Base-by-base conservation (phyloP, 73 alveolate species). In the Stentor roeselii region DNA sequence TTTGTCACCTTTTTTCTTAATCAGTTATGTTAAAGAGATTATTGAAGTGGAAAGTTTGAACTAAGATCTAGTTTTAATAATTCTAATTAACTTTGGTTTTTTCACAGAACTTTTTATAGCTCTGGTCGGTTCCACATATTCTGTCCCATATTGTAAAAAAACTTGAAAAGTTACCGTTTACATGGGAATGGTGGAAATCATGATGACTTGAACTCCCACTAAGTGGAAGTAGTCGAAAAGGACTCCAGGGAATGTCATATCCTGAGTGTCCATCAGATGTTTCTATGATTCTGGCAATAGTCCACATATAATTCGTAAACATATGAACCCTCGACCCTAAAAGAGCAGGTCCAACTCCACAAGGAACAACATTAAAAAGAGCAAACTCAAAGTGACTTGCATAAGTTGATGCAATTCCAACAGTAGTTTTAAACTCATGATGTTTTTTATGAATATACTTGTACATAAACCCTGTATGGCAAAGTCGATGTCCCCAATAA, bases 201-300 rank as follows among this genome's bases (percentile, higher is more conserved):
- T 92, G 97, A 30, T 91, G 87, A 37, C 82, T 84, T 3, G 95
- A 88, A 32, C 93, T 82, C 15, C 88, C 76, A n/a, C 90, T 75
- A 60, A 93, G 88, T 14, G 98, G 98, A 39, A 93, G 83, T 34
- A 93, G 75, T 83, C 98, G 84, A 60, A 61, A 93, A n/a, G 98
- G 98, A 59, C 90, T 77, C 98, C 98, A 93, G 27, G 98, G 85
- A 36, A 88, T 78, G 60, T 88, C 93, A 88, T 88, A 88, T 3
- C 93, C 93, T 37, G 87, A 75, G 59, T 88, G 93, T 0, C 93
- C 93, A 84, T 88, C 93, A 39, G 84, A 59, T 3, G 93, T 88
- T 84, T 88, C 93, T n/a, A 86, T 67, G 21, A 84, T 82, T 80
- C 93, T 60, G n/a, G 59, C 3, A 36, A 60, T 27, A 50, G 58